Base-by-base conservation (phyloP, 768 basidiomycete genomes). In the Psilocybe tampanensis region DNA sequence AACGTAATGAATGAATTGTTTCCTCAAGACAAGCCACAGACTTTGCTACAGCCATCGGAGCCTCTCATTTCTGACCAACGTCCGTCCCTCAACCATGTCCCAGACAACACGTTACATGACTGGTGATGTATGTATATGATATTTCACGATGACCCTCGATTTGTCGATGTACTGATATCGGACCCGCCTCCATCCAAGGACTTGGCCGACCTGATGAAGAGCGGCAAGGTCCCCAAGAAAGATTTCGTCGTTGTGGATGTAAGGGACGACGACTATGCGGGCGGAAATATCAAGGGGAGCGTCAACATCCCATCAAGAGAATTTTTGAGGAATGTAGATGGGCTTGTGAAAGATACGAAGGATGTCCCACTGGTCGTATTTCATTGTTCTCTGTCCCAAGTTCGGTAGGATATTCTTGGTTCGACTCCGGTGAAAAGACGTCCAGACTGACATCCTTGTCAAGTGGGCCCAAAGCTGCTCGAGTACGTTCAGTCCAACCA, bases 241-340 rank as follows among this genome's bases (percentile, higher is more conserved):
- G 90, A 93, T 67, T 94, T 86, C 67, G 69, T 88, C 26, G 80
- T 94, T 43, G 81, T 94, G 39, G 92, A 94, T 68, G 92, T 94
- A 29, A 86, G 92, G n/a, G 92, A 92, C 68, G 83, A 86, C 54
- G 92, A 94, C 61, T 90, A 79, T 70, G 75, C 67, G 11, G 92
- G 92, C 61, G 92, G 92, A 34, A 88, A 94, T 68, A 91, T 94
- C 69, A 84, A 80, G 61, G 79, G 82, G 59, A 78, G 83, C 41
- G 65, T 82, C 56, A 84, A 90, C 65, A 66, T 78, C 32, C 92
- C 92, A 1, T 89, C 89, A 8, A 58, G 68, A 24, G 77, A 76
- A 47, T 92, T 93, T 70, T 67, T 80, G 33, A 72, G 68, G 49
- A 78, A 72, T 19, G 84, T 92, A 26, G 79, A 87, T 64, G 68